Conservation (phyloP, 192 early-diverging fungal genomes). For the Thamnidium elegans region DNA sequence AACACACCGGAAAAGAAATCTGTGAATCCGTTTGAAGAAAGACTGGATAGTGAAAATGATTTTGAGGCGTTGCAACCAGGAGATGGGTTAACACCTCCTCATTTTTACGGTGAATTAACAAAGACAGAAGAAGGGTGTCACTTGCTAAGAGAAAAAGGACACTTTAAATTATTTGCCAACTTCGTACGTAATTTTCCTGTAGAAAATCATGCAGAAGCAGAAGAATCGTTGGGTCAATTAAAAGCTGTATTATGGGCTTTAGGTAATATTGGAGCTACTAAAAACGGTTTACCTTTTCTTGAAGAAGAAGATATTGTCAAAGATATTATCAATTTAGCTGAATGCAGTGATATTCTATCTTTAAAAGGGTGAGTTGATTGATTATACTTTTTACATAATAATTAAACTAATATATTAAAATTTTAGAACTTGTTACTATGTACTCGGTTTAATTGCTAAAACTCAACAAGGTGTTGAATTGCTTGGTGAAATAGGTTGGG, state of each 20-base stretch:
- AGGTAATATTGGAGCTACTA: conserved; percentile 73
- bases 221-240: conserved; percentile 46
- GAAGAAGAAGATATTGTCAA: conserved; percentile 68
- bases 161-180: conserved; percentile 63
- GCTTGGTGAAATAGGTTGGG: conserved; percentile 73
- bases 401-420: not conserved
- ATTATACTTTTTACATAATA: no score
- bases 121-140: conserved; percentile 73
- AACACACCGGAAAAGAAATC: conserved; percentile 32
- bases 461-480: conserved; percentile 67
- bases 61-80: conserved; percentile 37
- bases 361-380: conserved; percentile 63
- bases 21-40: conserved; percentile 38
- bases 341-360: conserved; percentile 64
- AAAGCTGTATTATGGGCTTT: conserved; percentile 82
- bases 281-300: conserved; percentile 65
- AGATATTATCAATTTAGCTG: conserved; percentile 68
- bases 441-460: conserved; percentile 68
- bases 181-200: conserved; percentile 52
- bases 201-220: conserved; percentile 35
- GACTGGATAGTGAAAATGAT: conserved; percentile 37
- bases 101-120: conserved; percentile 80
- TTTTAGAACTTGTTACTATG: conserved; percentile 71
- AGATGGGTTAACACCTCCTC: conserved; percentile 52
- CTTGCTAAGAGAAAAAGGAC: conserved; percentile 58